These are phyloP conservation scores for Coniella vitis DNA, from an alignment of 2,329 filamentous ascomycete species.

Conservation along the genomic window DNA sequence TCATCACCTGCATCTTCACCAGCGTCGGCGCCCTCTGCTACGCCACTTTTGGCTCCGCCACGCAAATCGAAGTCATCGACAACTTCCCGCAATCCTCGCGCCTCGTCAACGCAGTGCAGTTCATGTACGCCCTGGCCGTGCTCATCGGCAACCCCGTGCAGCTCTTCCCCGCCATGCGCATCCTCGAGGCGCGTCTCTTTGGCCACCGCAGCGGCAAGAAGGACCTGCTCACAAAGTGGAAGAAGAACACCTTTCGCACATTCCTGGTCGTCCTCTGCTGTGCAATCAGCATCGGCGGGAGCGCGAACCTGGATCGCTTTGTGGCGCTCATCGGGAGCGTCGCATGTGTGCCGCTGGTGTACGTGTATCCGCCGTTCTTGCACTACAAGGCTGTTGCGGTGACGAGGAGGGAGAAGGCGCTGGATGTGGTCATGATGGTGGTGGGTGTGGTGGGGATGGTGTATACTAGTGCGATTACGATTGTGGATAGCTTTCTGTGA, in stretches of 20 bases:
- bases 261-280: slow-evolving; percentile 52
- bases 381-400: slow-evolving; percentile 62
- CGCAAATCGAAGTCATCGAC: slow-evolving; percentile 67
- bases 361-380: slow-evolving; percentile 67
- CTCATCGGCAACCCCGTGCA: slow-evolving; percentile 69
- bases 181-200: slow-evolving; percentile 62
- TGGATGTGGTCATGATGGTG: slow-evolving; percentile 56
- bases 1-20: slow-evolving; percentile 68
- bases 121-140: slow-evolving; percentile 66
- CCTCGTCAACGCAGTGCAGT: slow-evolving; percentile 70
- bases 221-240: slow-evolving; percentile 61
- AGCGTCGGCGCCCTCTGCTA: slow-evolving; percentile 68
- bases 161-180: slow-evolving; percentile 66
- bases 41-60: slow-evolving; percentile 62
- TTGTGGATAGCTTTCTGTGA: slow-evolving; percentile 34
- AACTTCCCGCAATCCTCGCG: slow-evolving; percentile 66
- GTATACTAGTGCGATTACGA: slow-evolving; percentile 61
- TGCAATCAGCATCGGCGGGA: slow-evolving; percentile 54
- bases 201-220: slow-evolving; percentile 63
- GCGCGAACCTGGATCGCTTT: slow-evolving; percentile 66
- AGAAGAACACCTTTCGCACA: slow-evolving; percentile 63
- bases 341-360: slow-evolving; percentile 69
- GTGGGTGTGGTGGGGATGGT: slow-evolving; percentile 62
- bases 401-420: slow-evolving; percentile 44
- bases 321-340: slow-evolving; percentile 68